phyloP scores from a whole-genome alignment of 192 early-diverging fungal genomes.

The Coemansia sp. region DNA sequence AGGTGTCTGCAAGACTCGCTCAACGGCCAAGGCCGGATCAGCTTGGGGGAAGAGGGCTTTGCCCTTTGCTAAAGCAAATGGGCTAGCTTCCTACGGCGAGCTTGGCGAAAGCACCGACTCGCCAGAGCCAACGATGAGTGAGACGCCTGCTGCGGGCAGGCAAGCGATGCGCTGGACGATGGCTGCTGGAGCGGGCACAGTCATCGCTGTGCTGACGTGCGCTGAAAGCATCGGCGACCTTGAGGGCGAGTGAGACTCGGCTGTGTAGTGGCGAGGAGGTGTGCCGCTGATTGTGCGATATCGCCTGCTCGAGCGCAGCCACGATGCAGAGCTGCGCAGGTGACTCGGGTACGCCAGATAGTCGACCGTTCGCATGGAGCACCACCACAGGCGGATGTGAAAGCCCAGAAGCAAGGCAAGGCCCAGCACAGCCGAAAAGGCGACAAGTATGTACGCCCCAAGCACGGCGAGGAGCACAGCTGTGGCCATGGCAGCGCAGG shows the following conservation, averaged over 20 bases:
- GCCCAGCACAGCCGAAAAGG: conserved; percentile 26
- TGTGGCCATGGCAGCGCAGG: neutral
- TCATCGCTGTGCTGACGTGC: neutral
- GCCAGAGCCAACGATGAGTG: conserved; percentile 37
- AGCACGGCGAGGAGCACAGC: conserved; percentile 28
- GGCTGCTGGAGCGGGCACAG: neutral
- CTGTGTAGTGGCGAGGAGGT: neutral
- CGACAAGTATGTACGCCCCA: conserved; percentile 23
- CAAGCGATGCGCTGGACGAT: conserved; percentile 11
- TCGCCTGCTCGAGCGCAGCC: conserved; percentile 18
- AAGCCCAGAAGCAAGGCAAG: conserved; percentile 36
- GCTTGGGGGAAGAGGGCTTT: too few relatives aligned
- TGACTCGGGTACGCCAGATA: conserved; percentile 23
- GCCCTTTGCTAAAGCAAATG: too few relatives aligned
- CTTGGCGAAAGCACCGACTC: conserved; percentile 24
- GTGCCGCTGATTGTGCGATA: conserved; percentile 23
- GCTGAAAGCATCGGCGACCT: neutral
- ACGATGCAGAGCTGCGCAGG: conserved; percentile 14
- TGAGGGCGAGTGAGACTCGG: conserved; percentile 2
- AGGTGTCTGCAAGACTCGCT: too few relatives aligned
- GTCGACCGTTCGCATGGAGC: conserved; percentile 37
- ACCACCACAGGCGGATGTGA: conserved; percentile 41
- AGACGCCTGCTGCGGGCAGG: conserved; percentile 18
- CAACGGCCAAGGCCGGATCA: too few relatives aligned
- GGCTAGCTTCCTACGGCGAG: conserved; percentile 18